Percentiles rank a stretch among this genome's conserved stretches.
These are phyloP conservation scores for Phytophthora macrochlamydospora DNA, from an alignment of 352 stramenopile species.

Conservation along the genomic window DNA sequence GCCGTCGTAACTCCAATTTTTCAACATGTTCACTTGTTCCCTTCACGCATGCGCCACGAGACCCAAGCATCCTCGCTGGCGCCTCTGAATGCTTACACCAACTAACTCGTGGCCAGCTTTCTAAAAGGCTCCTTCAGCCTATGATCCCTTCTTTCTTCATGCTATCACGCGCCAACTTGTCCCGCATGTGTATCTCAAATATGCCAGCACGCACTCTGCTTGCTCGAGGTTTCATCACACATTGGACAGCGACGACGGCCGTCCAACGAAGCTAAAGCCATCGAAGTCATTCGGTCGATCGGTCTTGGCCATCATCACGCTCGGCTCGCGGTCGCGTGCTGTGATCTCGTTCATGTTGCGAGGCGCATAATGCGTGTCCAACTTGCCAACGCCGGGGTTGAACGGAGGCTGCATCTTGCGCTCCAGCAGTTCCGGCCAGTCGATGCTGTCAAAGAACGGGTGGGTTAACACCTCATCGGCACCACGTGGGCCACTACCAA, in stretches of 20 bases:
- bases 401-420: constrained; percentile 86
- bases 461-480: constrained; percentile 91
- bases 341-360: constrained; percentile 91
- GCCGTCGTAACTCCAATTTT: constrained; percentile 32
- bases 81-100: constrained; percentile 26
- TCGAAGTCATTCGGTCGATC: constrained; percentile 86
- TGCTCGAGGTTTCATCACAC: constrained; percentile 31
- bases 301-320: constrained; percentile 68
- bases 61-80: constrained; percentile 22
- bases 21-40: constrained; percentile 50
- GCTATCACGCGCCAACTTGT: constrained; percentile 21
- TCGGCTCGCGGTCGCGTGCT: constrained; percentile 79
- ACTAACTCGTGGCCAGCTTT: constrained; percentile 32
- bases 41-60: constrained; percentile 31
- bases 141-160: constrained; percentile 32
- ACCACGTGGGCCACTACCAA: constrained; percentile 93
- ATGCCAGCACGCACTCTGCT: constrained; percentile 23
- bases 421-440: constrained; percentile 89
- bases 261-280: constrained; percentile 91
- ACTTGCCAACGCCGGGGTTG: constrained; percentile 88
- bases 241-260: constrained; percentile 75
- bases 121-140: constrained; percentile 38
- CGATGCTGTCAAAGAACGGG: constrained; percentile 92
- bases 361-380: constrained; percentile 87
- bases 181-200: constrained; percentile 10